Conservation (phyloP, 768 basidiomycete genomes). For the Mycena sanguinolenta region DNA sequence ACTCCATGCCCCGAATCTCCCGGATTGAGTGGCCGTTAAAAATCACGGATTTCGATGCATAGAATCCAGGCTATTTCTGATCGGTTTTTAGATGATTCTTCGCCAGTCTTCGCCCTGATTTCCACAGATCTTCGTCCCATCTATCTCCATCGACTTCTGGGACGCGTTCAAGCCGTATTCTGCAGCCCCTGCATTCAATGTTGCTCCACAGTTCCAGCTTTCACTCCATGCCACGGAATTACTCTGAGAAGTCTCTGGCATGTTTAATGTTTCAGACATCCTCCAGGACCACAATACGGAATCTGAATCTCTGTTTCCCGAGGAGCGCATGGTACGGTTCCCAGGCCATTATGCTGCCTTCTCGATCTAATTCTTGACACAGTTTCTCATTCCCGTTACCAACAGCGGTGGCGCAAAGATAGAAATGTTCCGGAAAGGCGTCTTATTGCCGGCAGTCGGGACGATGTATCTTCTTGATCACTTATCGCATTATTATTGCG, state of each 20-base stretch:
- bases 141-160: background rate
- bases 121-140: constrained; percentile 9
- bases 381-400: background rate
- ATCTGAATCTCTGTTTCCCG: background rate
- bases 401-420: background rate
- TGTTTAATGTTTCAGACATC: too few relatives aligned
- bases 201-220: background rate
- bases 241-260: background rate
- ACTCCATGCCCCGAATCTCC: background rate
- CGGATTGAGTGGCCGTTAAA: background rate
- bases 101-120: constrained; percentile 5
- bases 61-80: background rate
- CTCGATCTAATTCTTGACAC: too few relatives aligned
- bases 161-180: too few relatives aligned
- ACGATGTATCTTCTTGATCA: constrained; percentile 1
- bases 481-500: constrained; percentile 32
- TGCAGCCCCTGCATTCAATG: background rate
- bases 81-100: constrained; percentile 22
- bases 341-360: background rate
- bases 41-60: background rate
- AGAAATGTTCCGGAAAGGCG: background rate
- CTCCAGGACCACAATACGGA: background rate
- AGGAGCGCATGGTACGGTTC: constrained; percentile 8
- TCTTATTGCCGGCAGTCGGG: constrained; percentile 18
- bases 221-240: background rate